Evolutionary conservation across 164 flowering plant species (phyloP).

Genomic region (grape (Vitis vinifera)): ASM3070453v1 NC_081812.1:19406501-19407000

Average conservation of each 20-base stretch:
- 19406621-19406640: conserved; percentile 24
- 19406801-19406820: too few relatives aligned
- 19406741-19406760: background rate
- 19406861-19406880: too few relatives aligned
- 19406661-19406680: conserved; percentile 32
- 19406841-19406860: too few relatives aligned
- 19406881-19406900: too few relatives aligned
- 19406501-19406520: conserved; percentile 33
- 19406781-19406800: too few relatives aligned
- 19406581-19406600: conserved; percentile 19
- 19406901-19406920: too few relatives aligned
- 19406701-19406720: conserved; percentile 25
- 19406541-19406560: background rate
- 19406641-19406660: conserved; percentile 17
- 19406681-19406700: conserved; percentile 34
- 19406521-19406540: conserved; percentile 4
- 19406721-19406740: background rate
- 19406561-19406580: background rate
- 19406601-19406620: conserved; percentile 22
- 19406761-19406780: too few relatives aligned
- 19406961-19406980: too few relatives aligned
- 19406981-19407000: too few relatives aligned
- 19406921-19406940: too few relatives aligned
- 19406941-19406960: rapidly evolving
- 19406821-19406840: too few relatives aligned